A percentile compares a stretch with the other conserved stretches of the same genome.
Conservation (phyloP, 2,329 filamentous ascomycete species). For the Pseudopyrenochaeta lycopersici region DNA sequence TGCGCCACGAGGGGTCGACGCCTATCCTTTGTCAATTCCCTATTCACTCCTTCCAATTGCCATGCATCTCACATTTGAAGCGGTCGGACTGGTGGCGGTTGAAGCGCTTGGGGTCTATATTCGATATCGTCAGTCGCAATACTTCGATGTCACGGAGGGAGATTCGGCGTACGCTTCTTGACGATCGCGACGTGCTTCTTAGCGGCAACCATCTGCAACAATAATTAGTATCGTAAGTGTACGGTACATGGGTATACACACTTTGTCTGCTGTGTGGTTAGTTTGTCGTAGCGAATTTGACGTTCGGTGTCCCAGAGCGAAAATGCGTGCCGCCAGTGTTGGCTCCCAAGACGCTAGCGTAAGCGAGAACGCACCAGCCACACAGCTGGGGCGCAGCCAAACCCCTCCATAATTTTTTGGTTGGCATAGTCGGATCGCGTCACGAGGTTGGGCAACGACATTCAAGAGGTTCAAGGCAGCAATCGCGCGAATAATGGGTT, state of each 20-base stretch:
- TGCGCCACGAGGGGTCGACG: constrained; percentile 91
- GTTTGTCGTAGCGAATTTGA: constrained; percentile 32
- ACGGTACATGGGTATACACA: constrained; percentile 30
- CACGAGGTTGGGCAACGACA: too few species aligned
- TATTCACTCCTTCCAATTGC: constrained; percentile 12
- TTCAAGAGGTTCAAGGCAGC: too few species aligned
- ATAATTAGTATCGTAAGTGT: constrained; percentile 31
- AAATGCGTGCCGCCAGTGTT: constrained; percentile 25
- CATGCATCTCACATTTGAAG: constrained; percentile 74
- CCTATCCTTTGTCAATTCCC: constrained; percentile 44
- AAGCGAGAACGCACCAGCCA: constrained; percentile 31
- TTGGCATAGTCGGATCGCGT: too few species aligned
- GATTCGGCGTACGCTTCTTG: constrained; percentile 92
- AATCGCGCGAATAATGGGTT: too few species aligned
- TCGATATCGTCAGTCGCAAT: constrained; percentile 44
- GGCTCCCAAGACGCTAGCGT: constrained; percentile 33
- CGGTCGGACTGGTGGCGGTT: constrained; percentile 96
- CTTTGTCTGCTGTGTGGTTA: constrained; percentile 50
- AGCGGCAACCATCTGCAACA: constrained; percentile 88
- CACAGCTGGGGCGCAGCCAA: constrained; percentile 15
- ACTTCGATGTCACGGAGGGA: constrained; percentile 31
- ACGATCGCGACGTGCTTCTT: constrained; percentile 99
- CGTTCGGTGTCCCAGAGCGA: constrained; percentile 15
- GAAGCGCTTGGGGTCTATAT: constrained; percentile 89
- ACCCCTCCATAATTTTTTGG: constrained; percentile 3